Percentiles rank a stretch among this genome's conserved stretches.
These are phyloP conservation scores for Rosa lucieae DNA, from an alignment of 306 rosid genomes.

Conservation along the genomic window DNA sequence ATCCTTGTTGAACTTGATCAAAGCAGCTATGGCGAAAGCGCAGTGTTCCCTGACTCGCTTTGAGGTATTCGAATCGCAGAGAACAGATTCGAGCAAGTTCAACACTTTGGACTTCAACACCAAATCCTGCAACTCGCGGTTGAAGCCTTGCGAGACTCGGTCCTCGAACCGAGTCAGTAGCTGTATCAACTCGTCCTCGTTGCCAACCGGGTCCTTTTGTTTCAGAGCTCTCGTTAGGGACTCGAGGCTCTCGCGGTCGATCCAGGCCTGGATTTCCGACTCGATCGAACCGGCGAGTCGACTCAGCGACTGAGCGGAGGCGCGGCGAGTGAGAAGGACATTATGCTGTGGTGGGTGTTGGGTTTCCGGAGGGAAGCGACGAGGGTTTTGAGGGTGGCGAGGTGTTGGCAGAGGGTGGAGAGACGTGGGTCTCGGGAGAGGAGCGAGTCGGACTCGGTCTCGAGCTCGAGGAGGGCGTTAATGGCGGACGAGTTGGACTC, in stretches of 20 bases:
- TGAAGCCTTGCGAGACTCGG: conserved; percentile 61
- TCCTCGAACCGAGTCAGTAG: conserved; percentile 55
- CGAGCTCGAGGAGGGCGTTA: conserved; percentile 74
- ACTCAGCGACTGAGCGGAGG: conserved; percentile 56
- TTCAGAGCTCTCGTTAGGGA: conserved; percentile 33
- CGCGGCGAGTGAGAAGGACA: conserved; percentile 68
- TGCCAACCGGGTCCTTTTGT: not conserved
- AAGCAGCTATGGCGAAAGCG: conserved; percentile 41
- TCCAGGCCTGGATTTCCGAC: conserved; percentile 83
- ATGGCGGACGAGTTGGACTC: conserved; percentile 64
- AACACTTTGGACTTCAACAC: conserved; percentile 61
- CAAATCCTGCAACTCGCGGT: conserved; percentile 65
- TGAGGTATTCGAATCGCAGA: conserved; percentile 40
- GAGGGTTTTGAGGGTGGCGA: conserved; percentile 54
- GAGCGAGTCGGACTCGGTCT: conserved; percentile 56
- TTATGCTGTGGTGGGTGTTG: conserved; percentile 27
- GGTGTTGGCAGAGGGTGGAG: conserved; percentile 52
- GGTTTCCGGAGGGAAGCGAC: conserved; percentile 41
- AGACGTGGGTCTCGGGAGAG: conserved; percentile 60
- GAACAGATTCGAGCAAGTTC: conserved; percentile 42
- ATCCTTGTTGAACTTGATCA: conserved; percentile 80
- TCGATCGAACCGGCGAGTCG: conserved; percentile 66
- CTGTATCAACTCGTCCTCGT: conserved; percentile 34
- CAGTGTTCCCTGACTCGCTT: conserved; percentile 50
- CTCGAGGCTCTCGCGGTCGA: conserved; percentile 65